Base-by-base conservation (phyloP, 116 monocot genomes). In the Zostera marina region DNA sequence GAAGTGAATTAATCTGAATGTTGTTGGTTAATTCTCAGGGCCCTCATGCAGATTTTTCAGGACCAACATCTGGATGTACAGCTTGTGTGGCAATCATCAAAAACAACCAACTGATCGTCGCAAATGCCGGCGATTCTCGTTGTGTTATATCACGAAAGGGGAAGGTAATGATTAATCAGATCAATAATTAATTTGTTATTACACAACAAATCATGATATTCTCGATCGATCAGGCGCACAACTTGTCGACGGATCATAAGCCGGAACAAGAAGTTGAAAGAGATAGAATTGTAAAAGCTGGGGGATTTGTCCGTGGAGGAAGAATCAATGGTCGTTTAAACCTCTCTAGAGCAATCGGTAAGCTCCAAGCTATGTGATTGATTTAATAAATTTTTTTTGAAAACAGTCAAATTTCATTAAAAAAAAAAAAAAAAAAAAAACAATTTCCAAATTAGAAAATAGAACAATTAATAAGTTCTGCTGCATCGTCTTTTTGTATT, bases 91-190 rank as follows among this genome's bases (percentile, higher is more conserved):
- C 96, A 14, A 38, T 96, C 22, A 80, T 96, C 44, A 85, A 85
- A 72, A 74, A 85, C 66, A 89, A 74, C 57, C 75, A 85, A 41
- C 74, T 96, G 41, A 47, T 89, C 72, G 85, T 96, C 53, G 96
- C 85, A 65, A 96, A 96, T 77, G 96, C 90, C 71, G 89, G 96
- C 20, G 96, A 96, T 80, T 96, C 96, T 68, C 96, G 96, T 19
- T 96, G 89, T 76, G 89, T 96, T 44, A 82, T 96, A 22, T 96
- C 96, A 58, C 79, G 80, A 68, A 85, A 83, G 78, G 85, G 96
- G 54, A 80, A 83, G 80, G 96, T 96, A 66, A 63, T 7, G 20
- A 7, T 46, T 64, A 49, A 0, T 7, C 20, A 8, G 23, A 45
- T 26, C 26, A 47, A 1, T 47, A 32, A 13, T 62, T 0, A 47